Percentiles rank a stretch among this genome's conserved stretches.
These are phyloP conservation scores for Tulasnella sp. DNA, from an alignment of 768 basidiomycete genomes.

Conservation along the genomic window DNA sequence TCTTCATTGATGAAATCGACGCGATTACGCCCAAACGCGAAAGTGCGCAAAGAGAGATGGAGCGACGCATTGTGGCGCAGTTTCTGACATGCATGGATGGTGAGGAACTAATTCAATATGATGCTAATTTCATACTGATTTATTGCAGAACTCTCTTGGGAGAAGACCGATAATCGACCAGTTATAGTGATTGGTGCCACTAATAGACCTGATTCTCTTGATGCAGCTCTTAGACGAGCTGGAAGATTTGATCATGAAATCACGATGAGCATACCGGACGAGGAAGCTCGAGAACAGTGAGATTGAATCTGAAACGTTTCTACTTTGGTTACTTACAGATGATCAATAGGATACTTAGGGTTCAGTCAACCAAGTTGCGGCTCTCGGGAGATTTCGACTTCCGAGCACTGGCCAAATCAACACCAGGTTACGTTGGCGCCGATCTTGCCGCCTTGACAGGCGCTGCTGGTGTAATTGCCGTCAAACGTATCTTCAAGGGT, in stretches of 20 bases:
- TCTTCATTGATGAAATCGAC: constrained; percentile 98
- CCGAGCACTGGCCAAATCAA: constrained; percentile 70
- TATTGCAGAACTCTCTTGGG: constrained; percentile 76
- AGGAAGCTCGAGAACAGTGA: constrained; percentile 78
- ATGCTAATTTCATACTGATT: neutral
- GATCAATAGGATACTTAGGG: constrained; percentile 66
- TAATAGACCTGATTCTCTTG: constrained; percentile 88
- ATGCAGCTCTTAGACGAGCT: constrained; percentile 82
- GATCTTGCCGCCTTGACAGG: constrained; percentile 83
- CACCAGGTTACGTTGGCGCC: constrained; percentile 95
- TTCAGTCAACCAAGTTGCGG: constrained; percentile 70
- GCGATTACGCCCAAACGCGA: constrained; percentile 96
- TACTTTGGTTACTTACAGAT: neutral
- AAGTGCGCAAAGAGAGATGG: constrained; percentile 97
- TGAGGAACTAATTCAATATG: constrained; percentile 28
- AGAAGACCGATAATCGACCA: constrained; percentile 83
- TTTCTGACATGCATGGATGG: constrained; percentile 99
- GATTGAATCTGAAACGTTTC: constrained; percentile 21
- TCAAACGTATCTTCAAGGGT: constrained; percentile 83
- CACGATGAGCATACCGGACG: constrained; percentile 92
- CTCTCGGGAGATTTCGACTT: constrained; percentile 86
- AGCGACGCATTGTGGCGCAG: constrained; percentile 91
- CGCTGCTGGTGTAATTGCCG: constrained; percentile 89
- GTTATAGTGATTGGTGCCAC: constrained; percentile 94
- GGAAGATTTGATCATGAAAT: constrained; percentile 98